Conservation (phyloP, 108 stramenopile species). For the Ochromonas danica region DNA sequence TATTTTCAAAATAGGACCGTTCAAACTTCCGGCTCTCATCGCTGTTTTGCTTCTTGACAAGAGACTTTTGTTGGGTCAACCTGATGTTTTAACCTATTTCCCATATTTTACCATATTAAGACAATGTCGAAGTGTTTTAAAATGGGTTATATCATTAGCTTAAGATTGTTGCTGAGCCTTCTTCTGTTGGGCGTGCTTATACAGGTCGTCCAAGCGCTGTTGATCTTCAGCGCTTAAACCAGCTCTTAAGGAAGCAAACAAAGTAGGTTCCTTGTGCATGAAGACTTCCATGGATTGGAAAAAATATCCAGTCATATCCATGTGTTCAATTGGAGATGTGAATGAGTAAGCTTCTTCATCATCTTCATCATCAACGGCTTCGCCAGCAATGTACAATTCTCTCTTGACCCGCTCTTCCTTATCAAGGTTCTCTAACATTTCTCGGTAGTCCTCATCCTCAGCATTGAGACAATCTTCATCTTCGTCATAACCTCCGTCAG, state of each 20-base stretch:
- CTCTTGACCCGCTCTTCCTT: background rate
- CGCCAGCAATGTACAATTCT: background rate
- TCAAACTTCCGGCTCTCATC: too few relatives aligned
- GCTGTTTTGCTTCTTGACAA: too few relatives aligned
- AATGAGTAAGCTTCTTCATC: background rate
- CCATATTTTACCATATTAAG: too few relatives aligned
- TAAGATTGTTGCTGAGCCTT: background rate
- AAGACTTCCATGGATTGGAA: background rate
- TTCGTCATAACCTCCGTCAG: conserved; percentile 31
- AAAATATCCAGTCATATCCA: background rate
- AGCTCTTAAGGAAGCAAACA: background rate
- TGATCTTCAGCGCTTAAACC: background rate
- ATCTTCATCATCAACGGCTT: conserved; percentile 19
- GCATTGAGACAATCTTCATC: conserved; percentile 35
- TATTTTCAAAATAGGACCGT: too few relatives aligned
- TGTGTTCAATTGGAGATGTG: conserved; percentile 4
- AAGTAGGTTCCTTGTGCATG: background rate
- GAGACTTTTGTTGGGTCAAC: too few relatives aligned
- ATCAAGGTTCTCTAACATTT: background rate
- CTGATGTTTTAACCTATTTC: too few relatives aligned
- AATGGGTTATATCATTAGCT: background rate
- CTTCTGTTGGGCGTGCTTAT: background rate
- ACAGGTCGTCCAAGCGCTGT: background rate
- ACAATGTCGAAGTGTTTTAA: too few relatives aligned
- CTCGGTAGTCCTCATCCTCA: conserved; percentile 27